phyloP scores from a whole-genome alignment of 108 stramenopile species.

The Hondaea fermentalgiana region DNA sequence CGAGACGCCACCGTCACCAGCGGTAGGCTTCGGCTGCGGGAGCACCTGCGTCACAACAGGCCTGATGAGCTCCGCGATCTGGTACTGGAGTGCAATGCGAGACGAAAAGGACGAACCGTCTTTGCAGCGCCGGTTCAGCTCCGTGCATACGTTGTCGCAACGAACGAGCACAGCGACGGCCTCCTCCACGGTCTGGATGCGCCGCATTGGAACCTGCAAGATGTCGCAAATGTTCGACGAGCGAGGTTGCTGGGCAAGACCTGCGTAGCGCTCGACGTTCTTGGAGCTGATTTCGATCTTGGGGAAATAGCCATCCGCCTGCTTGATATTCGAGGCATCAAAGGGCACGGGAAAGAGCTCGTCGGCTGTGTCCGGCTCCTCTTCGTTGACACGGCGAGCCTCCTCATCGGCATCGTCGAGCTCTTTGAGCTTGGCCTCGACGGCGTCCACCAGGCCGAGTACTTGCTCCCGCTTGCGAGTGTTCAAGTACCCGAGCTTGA shows the following conservation, averaged over 20 bases:
- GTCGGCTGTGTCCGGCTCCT: background rate
- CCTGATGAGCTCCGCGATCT: slow-evolving; percentile 19
- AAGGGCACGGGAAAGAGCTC: background rate
- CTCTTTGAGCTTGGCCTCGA: background rate
- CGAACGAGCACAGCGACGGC: background rate
- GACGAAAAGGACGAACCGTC: slow-evolving; percentile 10
- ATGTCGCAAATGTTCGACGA: background rate
- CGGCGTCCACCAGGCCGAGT: background rate
- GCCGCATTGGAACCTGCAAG: background rate
- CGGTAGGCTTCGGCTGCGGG: background rate
- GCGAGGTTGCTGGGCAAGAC: background rate
- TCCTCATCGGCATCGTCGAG: background rate
- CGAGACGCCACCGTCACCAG: background rate
- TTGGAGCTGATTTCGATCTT: background rate
- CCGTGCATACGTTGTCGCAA: background rate
- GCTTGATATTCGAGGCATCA: background rate
- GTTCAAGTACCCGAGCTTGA: background rate
- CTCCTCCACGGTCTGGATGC: background rate
- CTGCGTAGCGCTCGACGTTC: background rate
- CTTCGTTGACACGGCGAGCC: background rate
- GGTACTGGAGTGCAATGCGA: slow-evolving; percentile 23
- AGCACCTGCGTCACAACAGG: slow-evolving; percentile 27
- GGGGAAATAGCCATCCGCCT: background rate
- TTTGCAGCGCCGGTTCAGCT: background rate
- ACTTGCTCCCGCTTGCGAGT: background rate